A percentile compares a stretch with the other conserved stretches of the same genome.
Evolutionary conservation across 169 alveolate species (phyloP).

Genomic region (Eimeria acervulina): DNA sequence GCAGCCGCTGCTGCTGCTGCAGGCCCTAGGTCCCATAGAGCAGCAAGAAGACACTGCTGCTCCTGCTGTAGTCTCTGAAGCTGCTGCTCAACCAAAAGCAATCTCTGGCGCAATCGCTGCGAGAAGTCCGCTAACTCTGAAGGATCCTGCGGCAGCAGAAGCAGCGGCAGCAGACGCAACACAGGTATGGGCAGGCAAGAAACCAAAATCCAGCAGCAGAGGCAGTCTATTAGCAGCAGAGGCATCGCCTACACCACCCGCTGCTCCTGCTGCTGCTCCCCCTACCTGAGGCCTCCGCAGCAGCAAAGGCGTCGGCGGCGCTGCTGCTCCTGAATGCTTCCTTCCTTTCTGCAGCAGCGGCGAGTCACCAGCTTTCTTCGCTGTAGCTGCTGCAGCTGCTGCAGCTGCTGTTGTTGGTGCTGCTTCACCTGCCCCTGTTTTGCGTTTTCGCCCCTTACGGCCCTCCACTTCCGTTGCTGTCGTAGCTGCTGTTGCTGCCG

Average conservation of each 20-base stretch:
- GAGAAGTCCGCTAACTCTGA: conserved; percentile 31
- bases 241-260: neutral
- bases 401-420: conserved; percentile 8
- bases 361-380: conserved; percentile 13
- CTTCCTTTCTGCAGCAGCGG: neutral
- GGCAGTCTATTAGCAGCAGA: neutral
- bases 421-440: neutral
- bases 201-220: neutral
- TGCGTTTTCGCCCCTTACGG: neutral
- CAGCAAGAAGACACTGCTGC: conserved; percentile 20
- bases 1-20: conserved; percentile 42
- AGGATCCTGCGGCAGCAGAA: conserved; percentile 38
- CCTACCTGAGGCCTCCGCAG: conserved; percentile 39
- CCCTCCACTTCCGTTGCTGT: neutral
- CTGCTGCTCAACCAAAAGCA: conserved; percentile 44
- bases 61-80: conserved; percentile 32
- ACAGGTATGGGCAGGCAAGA: neutral
- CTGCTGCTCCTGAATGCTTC: neutral
- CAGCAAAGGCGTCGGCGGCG: conserved; percentile 22
- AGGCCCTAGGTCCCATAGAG: conserved; percentile 15
- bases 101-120: conserved; percentile 28
- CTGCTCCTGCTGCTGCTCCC: neutral
- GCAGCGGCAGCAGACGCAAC: neutral
- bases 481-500: neutral
- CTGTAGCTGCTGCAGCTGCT: neutral